phyloP scores from a whole-genome alignment of 768 basidiomycete species.

The Termitomyces bulborhizus region DNA sequence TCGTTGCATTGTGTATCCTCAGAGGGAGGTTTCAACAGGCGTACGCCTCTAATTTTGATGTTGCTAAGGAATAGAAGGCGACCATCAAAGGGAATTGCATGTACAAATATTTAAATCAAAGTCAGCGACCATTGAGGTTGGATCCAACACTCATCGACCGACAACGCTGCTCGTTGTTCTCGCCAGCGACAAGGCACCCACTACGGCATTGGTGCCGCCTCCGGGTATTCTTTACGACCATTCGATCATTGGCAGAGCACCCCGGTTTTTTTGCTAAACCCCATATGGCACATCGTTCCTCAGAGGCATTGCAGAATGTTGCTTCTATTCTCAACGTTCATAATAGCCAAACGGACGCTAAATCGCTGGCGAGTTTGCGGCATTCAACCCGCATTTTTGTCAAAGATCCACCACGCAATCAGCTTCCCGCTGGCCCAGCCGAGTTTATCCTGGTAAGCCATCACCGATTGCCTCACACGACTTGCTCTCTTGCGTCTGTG shows the following conservation, averaged over 20 bases:
- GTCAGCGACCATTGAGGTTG: neutral
- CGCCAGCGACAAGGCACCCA: neutral
- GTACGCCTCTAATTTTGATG: neutral
- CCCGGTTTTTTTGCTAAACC: conserved; percentile 5
- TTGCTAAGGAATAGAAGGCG: conserved; percentile 9
- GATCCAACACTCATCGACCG: neutral
- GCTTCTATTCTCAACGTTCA: conserved; percentile 11
- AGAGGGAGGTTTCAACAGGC: too few species aligned
- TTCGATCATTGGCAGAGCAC: conserved; percentile 6
- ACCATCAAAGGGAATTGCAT: conserved; percentile 8
- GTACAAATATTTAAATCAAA: neutral
- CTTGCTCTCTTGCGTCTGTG: neutral
- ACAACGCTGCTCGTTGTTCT: neutral
- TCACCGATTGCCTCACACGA: conserved; percentile 7
- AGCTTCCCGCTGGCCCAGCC: conserved; percentile 17
- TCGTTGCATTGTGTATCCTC: neutral
- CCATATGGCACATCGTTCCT: conserved; percentile 13
- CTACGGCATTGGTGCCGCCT: neutral
- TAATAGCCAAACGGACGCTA: conserved; percentile 3
- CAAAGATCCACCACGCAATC: conserved; percentile 25
- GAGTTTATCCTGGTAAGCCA: conserved; percentile 24
- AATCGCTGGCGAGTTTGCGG: conserved; percentile 3
- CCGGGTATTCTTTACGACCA: conserved; percentile 7
- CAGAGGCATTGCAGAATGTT: conserved; percentile 8
- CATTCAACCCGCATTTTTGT: conserved; percentile 15